Evolutionary conservation across 1,139 yeast genomes (phyloP), one percentile per base, ranked within the genome.

Genomic region (Meyerozyma guilliermondii): DNA sequence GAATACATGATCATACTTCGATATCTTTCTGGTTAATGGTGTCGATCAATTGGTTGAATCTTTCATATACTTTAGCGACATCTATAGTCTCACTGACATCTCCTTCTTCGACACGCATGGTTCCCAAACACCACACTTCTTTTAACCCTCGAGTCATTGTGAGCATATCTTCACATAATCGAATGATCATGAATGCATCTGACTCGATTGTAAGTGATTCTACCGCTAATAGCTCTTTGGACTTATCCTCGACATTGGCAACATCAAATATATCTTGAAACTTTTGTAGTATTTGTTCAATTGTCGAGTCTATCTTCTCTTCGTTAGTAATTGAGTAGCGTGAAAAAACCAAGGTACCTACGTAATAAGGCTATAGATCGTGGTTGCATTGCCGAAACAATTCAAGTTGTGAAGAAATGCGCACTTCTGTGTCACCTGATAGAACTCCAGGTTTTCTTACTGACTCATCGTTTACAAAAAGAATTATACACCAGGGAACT

Each of bases 91-190:
- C 58, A 17, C 8, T 33, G n/a, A 16, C 36, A 13, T 16, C 14
- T 18, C 37, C 35, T 26, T 58, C 56, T 17, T 54, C 52, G 8
- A 68, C 74, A 45, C 66, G 70, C 49, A 77, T 64, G 23, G 80
- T 76, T 4, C 80, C 81, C 46, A 79, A 59, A 33, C 80, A 70
- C 84, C 84, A 79, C 2, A 74, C 66, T 51, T 79, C 84, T 49
- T 75, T 72, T 34, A 79, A 53, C 0, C 71, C 66, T 37, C 79
- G 57, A 2, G 81, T 74, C 3, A 78, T 66, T 0, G 71, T 60
- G 13, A 79, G 59, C 20, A 79, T 55, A 43, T 79, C 83, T 48
- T 79, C 80, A 38, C 81, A 71, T 8, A 76, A 59, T 40, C 81
- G 59, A 4, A 78, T 68, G 3, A 79, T 77, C 4, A 73, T 66